Percentiles rank a stretch among this genome's conserved stretches.
Evolutionary conservation across 2,329 filamentous ascomycete genomes (phyloP).

Genomic region (Aspergillus udagawae): DNA sequence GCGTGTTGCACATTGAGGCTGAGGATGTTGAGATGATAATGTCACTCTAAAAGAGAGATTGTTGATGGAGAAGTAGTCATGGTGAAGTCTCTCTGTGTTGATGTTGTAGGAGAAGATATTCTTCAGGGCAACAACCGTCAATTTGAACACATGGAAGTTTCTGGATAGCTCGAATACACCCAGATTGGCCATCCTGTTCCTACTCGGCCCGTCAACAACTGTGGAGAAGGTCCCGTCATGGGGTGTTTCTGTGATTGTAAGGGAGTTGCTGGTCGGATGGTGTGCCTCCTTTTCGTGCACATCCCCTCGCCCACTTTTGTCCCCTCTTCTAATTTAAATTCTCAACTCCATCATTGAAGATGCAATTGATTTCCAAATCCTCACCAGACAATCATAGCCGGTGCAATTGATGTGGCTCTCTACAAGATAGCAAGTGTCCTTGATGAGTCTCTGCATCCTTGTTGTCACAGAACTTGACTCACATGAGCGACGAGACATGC

Average conservation of each 20-base stretch:
- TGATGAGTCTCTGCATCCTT: not conserved
- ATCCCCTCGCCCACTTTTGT: not conserved
- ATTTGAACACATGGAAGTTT: not conserved
- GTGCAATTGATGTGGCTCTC: no score
- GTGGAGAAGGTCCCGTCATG: not conserved
- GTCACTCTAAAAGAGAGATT: conserved; percentile 55
- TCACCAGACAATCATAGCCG: not conserved
- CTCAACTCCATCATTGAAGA: not conserved
- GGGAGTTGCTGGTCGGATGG: no score
- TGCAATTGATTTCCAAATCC: not conserved
- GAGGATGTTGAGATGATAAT: conserved; percentile 31
- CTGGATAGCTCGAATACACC: not conserved
- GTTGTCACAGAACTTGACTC: not conserved
- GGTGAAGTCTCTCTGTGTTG: not conserved
- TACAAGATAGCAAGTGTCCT: not conserved
- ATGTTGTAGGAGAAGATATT: not conserved
- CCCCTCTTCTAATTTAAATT: not conserved
- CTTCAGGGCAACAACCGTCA: no score
- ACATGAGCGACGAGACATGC: not conserved
- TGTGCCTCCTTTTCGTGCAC: conserved; percentile 1
- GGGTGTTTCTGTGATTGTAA: not conserved
- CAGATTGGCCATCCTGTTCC: not conserved
- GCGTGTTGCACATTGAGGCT: conserved; percentile 48
- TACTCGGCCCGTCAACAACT: not conserved
- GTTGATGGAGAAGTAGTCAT: conserved; percentile 44